Base-by-base conservation (phyloP, 805 yeast genomes). In the Kazachstania africana region DNA sequence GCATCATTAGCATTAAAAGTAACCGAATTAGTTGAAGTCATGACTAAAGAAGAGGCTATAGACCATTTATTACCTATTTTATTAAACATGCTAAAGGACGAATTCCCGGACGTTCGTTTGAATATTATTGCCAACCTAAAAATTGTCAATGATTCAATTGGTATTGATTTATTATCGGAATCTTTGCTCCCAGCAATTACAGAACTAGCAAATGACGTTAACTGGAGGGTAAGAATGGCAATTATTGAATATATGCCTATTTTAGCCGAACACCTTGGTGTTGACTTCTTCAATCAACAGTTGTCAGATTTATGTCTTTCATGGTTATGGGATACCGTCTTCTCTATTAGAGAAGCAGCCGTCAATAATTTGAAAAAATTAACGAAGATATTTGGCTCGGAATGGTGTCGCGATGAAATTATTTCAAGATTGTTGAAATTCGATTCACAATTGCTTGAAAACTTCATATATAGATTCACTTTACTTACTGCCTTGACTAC, bases 311-410 rank as follows among this genome's bases (percentile, higher is more conserved):
- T 91, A 45, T 91, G 95, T 49, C 72, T 91, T 72, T 80, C 87
- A n/a, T 91, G 98, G 97, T 66, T 91, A 42, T 87, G 96, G 95
- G 99, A 91, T 61, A 81, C 87, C 4, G 98, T 91, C 24, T 91
- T 74, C 60, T 87, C 97, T 4, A 87, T 91, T 38, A 76, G 99
- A 59, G 93, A 84, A 43, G 98, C 98, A 8, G 97, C 97, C 1
- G 94, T 91, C 20, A 63, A 66, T 35, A 91, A 87, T 56, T 64
- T 91, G 44, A 76, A 71, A 43, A 76, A 78, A 44, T 66, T 91
- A 46, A 76, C 95, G 4, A 72, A 70, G 43, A 84, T 83, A 23
- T 91, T 91, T 60, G 98, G 97, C 20, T 76, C 87, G 23, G 75
- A 75, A 24, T 91, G 99, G 99, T 88, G 95, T 28, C 76, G 83